Conservation (phyloP, 176 grass and related monocot species). For the Paspalum vaginatum region DNA sequence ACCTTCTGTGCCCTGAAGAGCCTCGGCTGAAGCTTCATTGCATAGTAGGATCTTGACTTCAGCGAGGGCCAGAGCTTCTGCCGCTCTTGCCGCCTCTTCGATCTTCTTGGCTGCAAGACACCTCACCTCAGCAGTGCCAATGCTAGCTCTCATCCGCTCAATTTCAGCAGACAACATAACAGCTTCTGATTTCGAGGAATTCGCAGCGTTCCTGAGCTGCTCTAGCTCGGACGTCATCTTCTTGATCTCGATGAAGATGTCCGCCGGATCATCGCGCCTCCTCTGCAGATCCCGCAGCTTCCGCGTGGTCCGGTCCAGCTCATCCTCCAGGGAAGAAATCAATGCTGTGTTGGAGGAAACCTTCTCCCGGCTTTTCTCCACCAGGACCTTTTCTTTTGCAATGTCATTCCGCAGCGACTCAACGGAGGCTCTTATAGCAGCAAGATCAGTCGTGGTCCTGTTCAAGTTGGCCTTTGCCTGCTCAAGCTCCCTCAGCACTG, state of each 20-base stretch:
- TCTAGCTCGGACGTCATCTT: slow-evolving; percentile 68
- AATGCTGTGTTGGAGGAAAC: slow-evolving; percentile 43
- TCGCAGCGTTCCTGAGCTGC: slow-evolving; percentile 51
- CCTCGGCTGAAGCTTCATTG: slow-evolving; percentile 54
- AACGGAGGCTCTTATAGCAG: slow-evolving; percentile 50
- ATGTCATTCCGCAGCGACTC: slow-evolving; percentile 54
- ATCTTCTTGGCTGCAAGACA: slow-evolving; percentile 79
- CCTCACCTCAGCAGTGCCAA: slow-evolving; percentile 67
- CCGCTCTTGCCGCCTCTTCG: slow-evolving; percentile 71
- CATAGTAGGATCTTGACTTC: slow-evolving; percentile 72
- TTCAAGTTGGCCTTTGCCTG: slow-evolving; percentile 65
- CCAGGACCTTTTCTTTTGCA: slow-evolving; percentile 58
- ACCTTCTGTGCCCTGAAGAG: slow-evolving; percentile 23
- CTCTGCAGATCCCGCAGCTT: slow-evolving; percentile 48
- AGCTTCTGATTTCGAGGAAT: slow-evolving; percentile 61
- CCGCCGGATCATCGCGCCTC: slow-evolving; percentile 29
- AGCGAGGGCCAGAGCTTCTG: slow-evolving; percentile 71
- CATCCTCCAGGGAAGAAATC: slow-evolving; percentile 62
- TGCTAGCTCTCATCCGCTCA: slow-evolving; percentile 72
- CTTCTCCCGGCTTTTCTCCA: slow-evolving; percentile 57
- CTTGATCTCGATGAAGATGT: slow-evolving; percentile 67
- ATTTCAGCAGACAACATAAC: slow-evolving; percentile 60
- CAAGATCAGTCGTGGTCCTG: slow-evolving; percentile 63
- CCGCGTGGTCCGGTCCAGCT: slow-evolving; percentile 50
- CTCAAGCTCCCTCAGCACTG: slow-evolving; percentile 64